Conservation (phyloP, 1,284 basidiomycete genomes). For the Moesziomyces sp. region DNA sequence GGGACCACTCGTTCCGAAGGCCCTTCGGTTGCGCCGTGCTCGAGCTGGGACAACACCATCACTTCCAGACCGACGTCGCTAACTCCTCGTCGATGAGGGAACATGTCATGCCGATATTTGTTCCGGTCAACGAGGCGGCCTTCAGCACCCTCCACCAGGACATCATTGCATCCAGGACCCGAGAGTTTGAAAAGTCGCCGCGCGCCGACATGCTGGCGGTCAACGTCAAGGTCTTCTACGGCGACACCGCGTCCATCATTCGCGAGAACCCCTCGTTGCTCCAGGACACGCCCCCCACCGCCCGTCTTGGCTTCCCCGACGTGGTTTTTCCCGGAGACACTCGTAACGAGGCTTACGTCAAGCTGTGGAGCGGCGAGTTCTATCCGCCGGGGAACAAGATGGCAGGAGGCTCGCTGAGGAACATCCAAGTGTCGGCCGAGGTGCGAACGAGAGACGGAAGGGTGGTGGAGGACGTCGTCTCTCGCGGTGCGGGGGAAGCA, state of each 20-base stretch:
- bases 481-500: slow-evolving; percentile 85
- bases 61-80: slow-evolving; percentile 73
- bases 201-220: slow-evolving; percentile 88
- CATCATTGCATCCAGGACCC: slow-evolving; percentile 82
- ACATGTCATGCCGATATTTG: slow-evolving; percentile 87
- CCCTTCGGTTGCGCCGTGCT: slow-evolving; percentile 94
- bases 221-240: slow-evolving; percentile 89
- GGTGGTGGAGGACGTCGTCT: slow-evolving; percentile 80
- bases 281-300: slow-evolving; percentile 81
- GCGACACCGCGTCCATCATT: slow-evolving; percentile 79
- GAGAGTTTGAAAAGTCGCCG: slow-evolving; percentile 84
- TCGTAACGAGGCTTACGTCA: slow-evolving; percentile 95
- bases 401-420: slow-evolving; percentile 68
- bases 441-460: slow-evolving; percentile 81
- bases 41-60: slow-evolving; percentile 76
- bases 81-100: slow-evolving; percentile 71
- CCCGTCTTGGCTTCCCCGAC: slow-evolving; percentile 94
- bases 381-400: slow-evolving; percentile 57
- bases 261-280: slow-evolving; percentile 88
- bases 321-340: slow-evolving; percentile 91
- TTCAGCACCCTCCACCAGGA: slow-evolving; percentile 96
- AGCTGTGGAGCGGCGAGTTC: slow-evolving; percentile 66
- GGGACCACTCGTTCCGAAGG: slow-evolving; percentile 74
- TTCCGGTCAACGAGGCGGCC: slow-evolving; percentile 81
- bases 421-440: slow-evolving; percentile 90